Base-by-base conservation (phyloP, 2,329 filamentous ascomycete genomes). In the Ophiostoma angusticollis region DNA sequence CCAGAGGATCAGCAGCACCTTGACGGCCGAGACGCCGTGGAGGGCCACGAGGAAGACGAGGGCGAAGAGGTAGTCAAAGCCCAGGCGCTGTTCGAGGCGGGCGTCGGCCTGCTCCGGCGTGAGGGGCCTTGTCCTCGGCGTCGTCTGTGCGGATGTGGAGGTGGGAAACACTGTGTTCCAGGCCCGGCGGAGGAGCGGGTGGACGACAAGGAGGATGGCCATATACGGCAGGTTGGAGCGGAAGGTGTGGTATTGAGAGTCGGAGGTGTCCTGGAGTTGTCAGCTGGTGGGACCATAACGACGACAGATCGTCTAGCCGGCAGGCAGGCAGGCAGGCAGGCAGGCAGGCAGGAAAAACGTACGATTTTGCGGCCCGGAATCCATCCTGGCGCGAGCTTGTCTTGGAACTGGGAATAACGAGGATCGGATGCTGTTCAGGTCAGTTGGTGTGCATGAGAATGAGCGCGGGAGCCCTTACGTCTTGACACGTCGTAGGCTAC, bases 341-440 rank as follows among this genome's bases (percentile, higher is more conserved):
- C 43, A 37, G 16, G 27, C 9, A 21, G 25, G 24, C 13, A 14
- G n/a, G 23, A 23, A 25, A 24, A 8, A 25, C 74, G 52, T 67
- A 85, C 82, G 46, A 96, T 84, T 69, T 84, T 84, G 43, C 89
- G 81, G 19, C 89, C 89, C 7, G 81, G 82, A 41, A 98, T 82
- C 91, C 91, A 98, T 49, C 91, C 93, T 8, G 77, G 69, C 2
- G 76, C 78, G 13, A 98, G 71, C 28, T 79, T 65, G 43, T 66
- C 64, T 45, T 80, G 70, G 54, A 79, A 95, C 49, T 79, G 82
- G 42, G 68, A 56, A 55, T 91, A 98, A 49, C 82, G 78, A 5
- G 84, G 83, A 55, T 95, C 81, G 25, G 77, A 78, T 43, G 80
- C 86, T 93, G 54, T 6, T 25, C 7, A 19, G 16, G 24, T 25